A percentile compares a stretch with the other conserved stretches of the same genome.
phyloP scores from a whole-genome alignment of 2,329 filamentous ascomycete genomes.

The Emmonsiellopsis sp. region DNA sequence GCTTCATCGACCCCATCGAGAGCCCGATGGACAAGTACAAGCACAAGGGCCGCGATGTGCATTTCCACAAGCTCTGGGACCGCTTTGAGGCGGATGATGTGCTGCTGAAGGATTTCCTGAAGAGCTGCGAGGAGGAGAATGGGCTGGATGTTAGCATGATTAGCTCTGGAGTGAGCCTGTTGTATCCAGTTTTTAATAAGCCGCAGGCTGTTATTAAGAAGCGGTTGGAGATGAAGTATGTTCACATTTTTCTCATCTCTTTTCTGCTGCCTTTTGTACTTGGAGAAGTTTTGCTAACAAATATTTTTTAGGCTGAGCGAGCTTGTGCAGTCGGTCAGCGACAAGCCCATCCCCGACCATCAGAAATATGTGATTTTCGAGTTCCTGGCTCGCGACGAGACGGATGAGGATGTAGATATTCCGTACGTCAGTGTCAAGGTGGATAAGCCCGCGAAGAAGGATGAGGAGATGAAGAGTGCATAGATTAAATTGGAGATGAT shows the following conservation, averaged over 20 bases:
- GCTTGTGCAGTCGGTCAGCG: slow-evolving; percentile 78
- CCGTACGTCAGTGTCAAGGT: slow-evolving; percentile 91
- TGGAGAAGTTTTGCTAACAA: slow-evolving; percentile 17
- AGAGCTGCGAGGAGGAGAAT: slow-evolving; percentile 62
- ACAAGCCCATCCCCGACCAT: slow-evolving; percentile 82
- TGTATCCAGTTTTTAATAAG: slow-evolving; percentile 91
- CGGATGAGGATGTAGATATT: slow-evolving; percentile 90
- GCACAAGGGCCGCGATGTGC: slow-evolving; percentile 67
- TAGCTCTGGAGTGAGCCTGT: slow-evolving; percentile 88
- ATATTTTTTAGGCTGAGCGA: slow-evolving; percentile 62
- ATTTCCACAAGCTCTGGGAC: slow-evolving; percentile 95
- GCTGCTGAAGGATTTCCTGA: slow-evolving; percentile 72
- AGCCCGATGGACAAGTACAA: slow-evolving; percentile 88
- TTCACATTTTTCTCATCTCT: slow-evolving; percentile 14
- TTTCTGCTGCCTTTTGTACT: not conserved
- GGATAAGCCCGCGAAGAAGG: slow-evolving; percentile 14
- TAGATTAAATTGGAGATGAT: not conserved
- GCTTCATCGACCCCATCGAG: slow-evolving; percentile 92
- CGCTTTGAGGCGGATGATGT: slow-evolving; percentile 86
- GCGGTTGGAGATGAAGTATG: slow-evolving; percentile 60
- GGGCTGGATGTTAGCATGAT: slow-evolving; percentile 85
- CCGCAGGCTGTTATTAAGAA: slow-evolving; percentile 68
- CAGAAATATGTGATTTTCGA: slow-evolving; percentile 96
- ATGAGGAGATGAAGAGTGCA: not conserved
- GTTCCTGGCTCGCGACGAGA: slow-evolving; percentile 80